Conservation (phyloP, 768 basidiomycete species). For the Agaricus sinodeliciosus region DNA sequence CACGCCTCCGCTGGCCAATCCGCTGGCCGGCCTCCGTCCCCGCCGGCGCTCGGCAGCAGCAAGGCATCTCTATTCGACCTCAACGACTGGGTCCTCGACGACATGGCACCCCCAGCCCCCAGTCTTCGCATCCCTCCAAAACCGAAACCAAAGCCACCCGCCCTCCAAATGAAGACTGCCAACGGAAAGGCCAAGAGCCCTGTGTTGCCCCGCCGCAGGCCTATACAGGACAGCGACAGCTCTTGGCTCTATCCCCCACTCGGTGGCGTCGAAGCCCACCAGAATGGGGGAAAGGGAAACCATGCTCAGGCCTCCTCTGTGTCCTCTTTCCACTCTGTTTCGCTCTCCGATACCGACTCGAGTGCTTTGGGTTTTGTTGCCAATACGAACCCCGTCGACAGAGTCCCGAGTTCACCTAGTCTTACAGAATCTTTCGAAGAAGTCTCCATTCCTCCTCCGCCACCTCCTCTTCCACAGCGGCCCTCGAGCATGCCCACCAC, state of each 20-base stretch:
- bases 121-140: neutral
- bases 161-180: neutral
- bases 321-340: conserved; percentile 81
- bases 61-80: conserved; percentile 66
- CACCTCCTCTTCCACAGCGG: conserved; percentile 45
- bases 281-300: neutral
- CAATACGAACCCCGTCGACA: conserved; percentile 12
- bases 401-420: conserved; percentile 38
- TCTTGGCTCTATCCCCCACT: conserved; percentile 20
- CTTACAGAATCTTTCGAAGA: conserved; percentile 72
- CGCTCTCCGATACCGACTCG: conserved; percentile 55
- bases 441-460: conserved; percentile 45
- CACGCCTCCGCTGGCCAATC: conserved; percentile 31
- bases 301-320: conserved; percentile 53
- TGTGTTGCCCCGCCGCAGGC: neutral
- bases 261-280: no score
- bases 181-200: conserved; percentile 6
- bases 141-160: conserved; percentile 9
- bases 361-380: conserved; percentile 35
- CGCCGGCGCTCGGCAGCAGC: conserved; percentile 38
- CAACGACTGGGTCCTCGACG: conserved; percentile 68
- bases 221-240: conserved; percentile 7
- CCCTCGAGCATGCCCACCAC: conserved; percentile 20
- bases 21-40: conserved; percentile 33
- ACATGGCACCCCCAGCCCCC: conserved; percentile 30